Base-by-base conservation (phyloP, 2,329 filamentous ascomycete genomes). In the Didymella keratinophila region DNA sequence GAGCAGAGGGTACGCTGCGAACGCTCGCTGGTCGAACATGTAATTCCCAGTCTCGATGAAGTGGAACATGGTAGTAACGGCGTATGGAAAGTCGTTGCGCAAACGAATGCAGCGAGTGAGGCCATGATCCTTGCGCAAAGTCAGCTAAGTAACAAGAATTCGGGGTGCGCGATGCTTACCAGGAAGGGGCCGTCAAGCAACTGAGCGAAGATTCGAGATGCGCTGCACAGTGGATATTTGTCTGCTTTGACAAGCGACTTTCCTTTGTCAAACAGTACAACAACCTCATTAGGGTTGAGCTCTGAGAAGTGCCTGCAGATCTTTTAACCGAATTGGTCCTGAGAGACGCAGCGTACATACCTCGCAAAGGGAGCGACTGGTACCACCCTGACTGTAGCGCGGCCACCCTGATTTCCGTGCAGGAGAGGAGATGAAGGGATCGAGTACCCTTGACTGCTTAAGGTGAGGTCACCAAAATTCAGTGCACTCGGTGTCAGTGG, bases 31-130 rank as follows among this genome's bases (percentile, higher is more conserved):
- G 21, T 65, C 57, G 60, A 68, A 61, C n/a, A 41, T 21, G 53
- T 73, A 73, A 48, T 34, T 34, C 3, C 60, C 61, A 4, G 56
- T 60, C n/a, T 59, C 52, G 11, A 73, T 45, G 53, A 69, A 73
- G 14, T 61, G 32, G 3, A 70, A 43, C 61, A 69, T 58, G 23
- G 62, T 64, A 3, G 25, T 46, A 23, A 71, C 58, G 20, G 61
- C 68, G 42, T 59, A 61, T 5, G 67, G 67, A 34, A 68, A 68
- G 52, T 71, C 68, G 23, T 58, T 56, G 28, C 66, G 63, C 32
- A 71, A 60, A 27, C 64, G 64, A 27, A 71, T 45, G 30, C 57
- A 58, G 42, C 41, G 50, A 0, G 45, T 58, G 30, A 54, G 21
- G 2, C 16, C 18, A 4, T 37, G 45, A 4, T 34, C 41, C 56